phyloP scores from a whole-genome alignment of 495 filamentous ascomycete genomes.

The Tuber aestivum region DNA sequence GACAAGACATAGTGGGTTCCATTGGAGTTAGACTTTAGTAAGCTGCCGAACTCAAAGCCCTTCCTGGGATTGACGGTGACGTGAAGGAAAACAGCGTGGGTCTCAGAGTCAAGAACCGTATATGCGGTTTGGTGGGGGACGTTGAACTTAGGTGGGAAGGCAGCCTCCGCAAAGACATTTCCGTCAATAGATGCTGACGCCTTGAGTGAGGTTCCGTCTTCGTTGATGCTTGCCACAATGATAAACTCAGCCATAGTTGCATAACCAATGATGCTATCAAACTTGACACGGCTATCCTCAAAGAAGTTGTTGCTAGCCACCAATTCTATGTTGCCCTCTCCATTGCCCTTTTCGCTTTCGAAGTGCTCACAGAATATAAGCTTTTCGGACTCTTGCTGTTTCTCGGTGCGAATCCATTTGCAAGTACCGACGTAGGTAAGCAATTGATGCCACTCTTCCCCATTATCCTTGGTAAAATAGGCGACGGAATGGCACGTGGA shows the following conservation, averaged over 20 bases:
- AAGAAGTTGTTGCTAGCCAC: slow-evolving; percentile 71
- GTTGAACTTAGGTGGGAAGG: slow-evolving; percentile 75
- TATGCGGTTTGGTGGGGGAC: slow-evolving; percentile 73
- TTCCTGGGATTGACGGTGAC: slow-evolving; percentile 62
- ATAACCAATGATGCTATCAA: slow-evolving; percentile 70
- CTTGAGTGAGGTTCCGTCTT: slow-evolving; percentile 62
- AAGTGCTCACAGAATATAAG: slow-evolving; percentile 78
- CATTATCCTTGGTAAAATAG: slow-evolving; percentile 66
- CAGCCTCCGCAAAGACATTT: slow-evolving; percentile 67
- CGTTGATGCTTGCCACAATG: slow-evolving; percentile 68
- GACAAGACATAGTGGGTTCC: slow-evolving; percentile 88
- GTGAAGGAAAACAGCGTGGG: slow-evolving; percentile 86
- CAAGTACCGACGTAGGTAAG: slow-evolving; percentile 66
- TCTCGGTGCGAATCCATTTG: slow-evolving; percentile 67
- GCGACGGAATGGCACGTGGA: slow-evolving; percentile 63
- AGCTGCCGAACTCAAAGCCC: slow-evolving; percentile 66
- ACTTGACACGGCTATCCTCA: slow-evolving; percentile 52
- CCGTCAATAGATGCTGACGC: slow-evolving; percentile 81
- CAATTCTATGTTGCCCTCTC: slow-evolving; percentile 45
- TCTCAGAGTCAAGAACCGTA: slow-evolving; percentile 87
- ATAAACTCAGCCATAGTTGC: slow-evolving; percentile 94
- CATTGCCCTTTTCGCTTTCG: slow-evolving; percentile 52
- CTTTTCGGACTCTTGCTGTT: slow-evolving; percentile 53
- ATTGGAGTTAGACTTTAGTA: slow-evolving; percentile 97
- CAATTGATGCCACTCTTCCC: slow-evolving; percentile 65